Conservation (phyloP, 2,329 filamentous ascomycete species). For the Corinectria fuckeliana region DNA sequence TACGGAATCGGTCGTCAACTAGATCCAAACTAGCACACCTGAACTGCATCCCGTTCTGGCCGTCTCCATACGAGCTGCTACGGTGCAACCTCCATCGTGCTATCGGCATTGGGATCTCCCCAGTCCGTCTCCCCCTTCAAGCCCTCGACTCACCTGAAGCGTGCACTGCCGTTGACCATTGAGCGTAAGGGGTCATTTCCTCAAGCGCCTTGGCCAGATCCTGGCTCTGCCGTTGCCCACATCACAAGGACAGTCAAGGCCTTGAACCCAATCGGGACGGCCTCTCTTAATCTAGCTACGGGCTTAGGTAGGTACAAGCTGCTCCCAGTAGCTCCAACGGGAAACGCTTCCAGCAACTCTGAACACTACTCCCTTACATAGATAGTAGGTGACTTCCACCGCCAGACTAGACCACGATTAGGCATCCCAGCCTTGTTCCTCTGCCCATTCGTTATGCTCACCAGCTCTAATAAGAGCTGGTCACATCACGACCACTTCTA, state of each 20-base stretch:
- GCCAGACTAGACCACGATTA: conserved; percentile 1
- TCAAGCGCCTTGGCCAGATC: conserved; percentile 18
- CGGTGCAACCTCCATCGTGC: conserved; percentile 6
- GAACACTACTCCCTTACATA: neutral
- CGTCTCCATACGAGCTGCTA: conserved; percentile 1
- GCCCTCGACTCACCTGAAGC: conserved; percentile 34
- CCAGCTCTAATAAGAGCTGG: conserved; percentile 1
- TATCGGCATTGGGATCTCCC: neutral
- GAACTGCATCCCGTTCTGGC: neutral
- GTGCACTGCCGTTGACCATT: conserved; percentile 8
- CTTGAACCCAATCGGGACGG: conserved; percentile 31
- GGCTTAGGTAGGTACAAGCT: conserved; percentile 27
- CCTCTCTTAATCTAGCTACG: conserved; percentile 26
- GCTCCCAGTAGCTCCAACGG: conserved; percentile 22
- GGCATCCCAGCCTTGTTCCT: conserved; percentile 20
- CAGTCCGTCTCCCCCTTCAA: neutral
- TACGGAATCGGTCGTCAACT: conserved; percentile 1
- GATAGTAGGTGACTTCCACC: conserved; percentile 3
- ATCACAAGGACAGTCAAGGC: conserved; percentile 24
- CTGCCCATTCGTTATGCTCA: conserved; percentile 16
- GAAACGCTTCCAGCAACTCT: conserved; percentile 19
- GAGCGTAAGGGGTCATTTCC: conserved; percentile 10
- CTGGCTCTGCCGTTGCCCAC: conserved; percentile 16
- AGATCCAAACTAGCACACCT: conserved; percentile 8
- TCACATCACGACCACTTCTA: conserved; percentile 19